Conservation (phyloP, 2,329 filamentous ascomycete species). For the Fusarium devonianum region DNA sequence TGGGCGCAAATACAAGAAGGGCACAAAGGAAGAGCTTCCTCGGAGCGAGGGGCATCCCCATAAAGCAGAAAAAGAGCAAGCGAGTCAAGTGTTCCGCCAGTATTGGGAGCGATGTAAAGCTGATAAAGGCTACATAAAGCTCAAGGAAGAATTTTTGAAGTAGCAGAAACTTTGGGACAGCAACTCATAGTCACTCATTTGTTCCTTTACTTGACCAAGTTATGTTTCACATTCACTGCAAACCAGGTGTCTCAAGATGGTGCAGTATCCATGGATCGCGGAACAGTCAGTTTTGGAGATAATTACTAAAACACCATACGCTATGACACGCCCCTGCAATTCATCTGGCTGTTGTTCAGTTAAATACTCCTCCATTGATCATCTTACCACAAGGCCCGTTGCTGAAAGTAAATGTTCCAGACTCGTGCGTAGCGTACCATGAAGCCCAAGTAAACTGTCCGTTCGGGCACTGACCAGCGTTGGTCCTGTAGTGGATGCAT, state of each 20-base stretch:
- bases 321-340: too few species aligned
- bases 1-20: conserved; percentile 59
- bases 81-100: conserved; percentile 28
- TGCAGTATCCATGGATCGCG: too few species aligned
- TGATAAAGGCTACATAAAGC: conserved; percentile 29
- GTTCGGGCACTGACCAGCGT: not conserved
- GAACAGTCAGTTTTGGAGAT: too few species aligned
- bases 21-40: conserved; percentile 18
- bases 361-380: not conserved
- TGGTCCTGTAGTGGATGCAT: not conserved
- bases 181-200: too few species aligned
- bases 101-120: conserved; percentile 35
- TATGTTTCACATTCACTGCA: too few species aligned
- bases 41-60: conserved; percentile 24
- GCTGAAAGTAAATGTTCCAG: not conserved
- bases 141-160: conserved; percentile 24
- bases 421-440: too few species aligned
- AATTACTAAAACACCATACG: too few species aligned
- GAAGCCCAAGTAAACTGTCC: not conserved
- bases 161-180: conserved; percentile 1
- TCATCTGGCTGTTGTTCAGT: too few species aligned
- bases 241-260: too few species aligned
- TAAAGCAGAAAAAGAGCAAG: conserved; percentile 30
- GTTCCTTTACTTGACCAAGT: too few species aligned
- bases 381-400: conserved; percentile 1